Conservation (phyloP, 495 filamentous ascomycete species). For the Hypoxylon rickii region DNA sequence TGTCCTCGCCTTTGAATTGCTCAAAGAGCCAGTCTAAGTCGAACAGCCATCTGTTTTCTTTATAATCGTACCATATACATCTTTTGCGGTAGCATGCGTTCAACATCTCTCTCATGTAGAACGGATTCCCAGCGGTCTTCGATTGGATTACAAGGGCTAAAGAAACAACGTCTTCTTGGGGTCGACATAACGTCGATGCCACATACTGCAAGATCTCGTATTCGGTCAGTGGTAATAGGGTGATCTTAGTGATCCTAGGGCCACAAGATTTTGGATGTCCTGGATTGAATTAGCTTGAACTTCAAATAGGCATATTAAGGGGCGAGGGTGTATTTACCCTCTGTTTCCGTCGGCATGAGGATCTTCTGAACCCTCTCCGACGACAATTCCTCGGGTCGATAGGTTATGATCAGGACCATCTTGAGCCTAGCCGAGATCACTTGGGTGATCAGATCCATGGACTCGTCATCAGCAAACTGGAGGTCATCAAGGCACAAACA, state of each 20-base stretch:
- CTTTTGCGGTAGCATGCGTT: constrained; percentile 81
- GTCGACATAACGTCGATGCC: constrained; percentile 68
- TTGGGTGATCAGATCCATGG: constrained; percentile 74
- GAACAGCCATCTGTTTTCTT: constrained; percentile 76
- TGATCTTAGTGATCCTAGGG: constrained; percentile 65
- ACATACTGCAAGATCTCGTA: constrained; percentile 78
- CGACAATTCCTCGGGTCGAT: constrained; percentile 58
- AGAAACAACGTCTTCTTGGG: constrained; percentile 62
- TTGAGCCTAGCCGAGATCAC: constrained; percentile 74
- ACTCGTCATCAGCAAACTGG: constrained; percentile 86
- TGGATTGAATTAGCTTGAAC: constrained; percentile 44
- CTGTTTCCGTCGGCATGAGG: constrained; percentile 51
- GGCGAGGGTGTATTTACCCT: constrained; percentile 41
- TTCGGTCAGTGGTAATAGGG: constrained; percentile 69
- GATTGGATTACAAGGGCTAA: constrained; percentile 77
- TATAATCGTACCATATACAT: constrained; percentile 89
- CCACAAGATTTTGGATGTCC: constrained; percentile 48
- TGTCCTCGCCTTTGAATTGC: constrained; percentile 74
- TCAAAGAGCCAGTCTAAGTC: constrained; percentile 81
- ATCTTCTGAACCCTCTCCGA: constrained; percentile 52
- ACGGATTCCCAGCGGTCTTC: constrained; percentile 81
- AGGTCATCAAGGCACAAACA: constrained; percentile 85
- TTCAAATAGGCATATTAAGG: neutral
- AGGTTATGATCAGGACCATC: constrained; percentile 75
- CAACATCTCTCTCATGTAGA: constrained; percentile 90